Evolutionary conservation across 2,329 filamentous ascomycete genomes (phyloP).

Genomic region (Epicoccum nigrum): DNA sequence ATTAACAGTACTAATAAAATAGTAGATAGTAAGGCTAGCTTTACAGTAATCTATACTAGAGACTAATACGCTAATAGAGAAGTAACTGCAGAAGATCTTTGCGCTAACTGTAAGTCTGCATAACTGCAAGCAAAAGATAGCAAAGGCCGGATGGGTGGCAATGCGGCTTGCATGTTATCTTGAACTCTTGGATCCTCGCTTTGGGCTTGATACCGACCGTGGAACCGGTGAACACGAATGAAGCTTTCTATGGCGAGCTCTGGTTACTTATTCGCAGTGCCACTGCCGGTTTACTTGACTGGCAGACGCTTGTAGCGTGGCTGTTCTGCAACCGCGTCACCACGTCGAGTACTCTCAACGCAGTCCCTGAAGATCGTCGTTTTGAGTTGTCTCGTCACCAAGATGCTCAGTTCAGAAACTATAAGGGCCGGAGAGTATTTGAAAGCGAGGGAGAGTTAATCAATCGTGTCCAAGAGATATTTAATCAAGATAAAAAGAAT

Average conservation of each 20-base stretch:
- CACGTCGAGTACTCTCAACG: not conserved
- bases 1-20: no score
- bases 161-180: not conserved
- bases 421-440: no score
- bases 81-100: no score
- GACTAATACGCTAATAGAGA: no score
- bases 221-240: not conserved
- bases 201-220: not conserved
- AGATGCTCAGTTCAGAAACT: no score
- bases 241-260: not conserved
- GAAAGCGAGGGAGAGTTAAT: no score
- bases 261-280: not conserved
- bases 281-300: not conserved
- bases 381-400: not conserved
- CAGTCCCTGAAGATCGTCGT: not conserved
- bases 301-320: not conserved
- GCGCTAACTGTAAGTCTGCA: no score
- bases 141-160: no score
- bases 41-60: no score
- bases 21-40: no score
- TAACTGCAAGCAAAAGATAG: no score
- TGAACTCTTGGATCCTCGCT: not conserved
- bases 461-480: no score
- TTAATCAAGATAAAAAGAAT: not conserved
- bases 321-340: not conserved